Evolutionary conservation across 306 rosid genomes (phyloP).

Genomic region (Cicer bijugum): DNA sequence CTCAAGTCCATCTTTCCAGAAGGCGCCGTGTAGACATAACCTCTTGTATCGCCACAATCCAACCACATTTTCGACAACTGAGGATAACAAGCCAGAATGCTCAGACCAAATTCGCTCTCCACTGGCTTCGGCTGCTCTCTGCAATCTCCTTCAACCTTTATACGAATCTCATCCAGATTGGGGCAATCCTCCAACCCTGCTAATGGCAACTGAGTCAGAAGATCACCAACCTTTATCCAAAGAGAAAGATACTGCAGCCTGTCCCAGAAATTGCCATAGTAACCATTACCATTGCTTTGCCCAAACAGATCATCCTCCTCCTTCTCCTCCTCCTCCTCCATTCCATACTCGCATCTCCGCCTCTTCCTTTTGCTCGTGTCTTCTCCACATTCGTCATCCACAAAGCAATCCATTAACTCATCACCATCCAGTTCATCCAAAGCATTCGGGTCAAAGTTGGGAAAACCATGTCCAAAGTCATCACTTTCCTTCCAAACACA

Average conservation of each 20-base stretch:
- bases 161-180: constrained; percentile 66
- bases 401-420: constrained; percentile 46
- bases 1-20: constrained; percentile 86
- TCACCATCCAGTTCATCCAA: constrained; percentile 36
- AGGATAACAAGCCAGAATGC: constrained; percentile 61
- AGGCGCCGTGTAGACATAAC: constrained; percentile 78
- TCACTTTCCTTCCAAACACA: constrained; percentile 73
- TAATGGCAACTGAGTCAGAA: constrained; percentile 63
- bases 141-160: constrained; percentile 85
- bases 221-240: constrained; percentile 86
- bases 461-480: constrained; percentile 39
- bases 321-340: constrained; percentile 40
- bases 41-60: constrained; percentile 84
- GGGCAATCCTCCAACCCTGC: constrained; percentile 85
- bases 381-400: constrained; percentile 45
- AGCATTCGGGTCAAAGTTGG: constrained; percentile 49
- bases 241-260: constrained; percentile 69
- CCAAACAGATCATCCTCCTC: constrained; percentile 42
- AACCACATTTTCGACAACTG: constrained; percentile 75
- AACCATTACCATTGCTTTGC: constrained; percentile 53
- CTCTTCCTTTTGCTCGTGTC: constrained; percentile 56
- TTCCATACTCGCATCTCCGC: constrained; percentile 55
- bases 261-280: constrained; percentile 64
- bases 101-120: constrained; percentile 63
- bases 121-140: constrained; percentile 60